These are phyloP conservation scores for Mycena crocata DNA, from an alignment of 768 basidiomycete species.

Conservation along the genomic window DNA sequence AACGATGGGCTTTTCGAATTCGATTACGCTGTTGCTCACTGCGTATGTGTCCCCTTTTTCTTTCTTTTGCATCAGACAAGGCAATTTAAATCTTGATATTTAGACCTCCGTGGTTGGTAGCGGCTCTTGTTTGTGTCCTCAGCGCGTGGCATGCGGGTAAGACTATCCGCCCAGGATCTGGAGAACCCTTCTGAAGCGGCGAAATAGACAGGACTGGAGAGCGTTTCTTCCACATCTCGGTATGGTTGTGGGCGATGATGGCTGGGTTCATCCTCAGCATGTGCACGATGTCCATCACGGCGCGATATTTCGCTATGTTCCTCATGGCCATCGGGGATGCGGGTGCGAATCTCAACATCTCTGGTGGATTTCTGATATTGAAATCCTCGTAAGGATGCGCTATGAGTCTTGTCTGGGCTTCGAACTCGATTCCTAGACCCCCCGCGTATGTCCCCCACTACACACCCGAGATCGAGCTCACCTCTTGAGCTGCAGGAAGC, in stretches of 20 bases:
- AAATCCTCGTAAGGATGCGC: conserved; percentile 47
- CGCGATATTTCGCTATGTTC: conserved; percentile 59
- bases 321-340: conserved; percentile 59
- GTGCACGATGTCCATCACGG: conserved; percentile 53
- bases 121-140: conserved; percentile 48
- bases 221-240: conserved; percentile 57
- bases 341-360: conserved; percentile 40
- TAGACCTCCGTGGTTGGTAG: conserved; percentile 59
- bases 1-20: conserved; percentile 59
- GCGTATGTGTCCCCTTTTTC: conserved; percentile 45
- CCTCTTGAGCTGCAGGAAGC: conserved; percentile 26
- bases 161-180: conserved; percentile 9
- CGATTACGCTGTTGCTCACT: conserved; percentile 55
- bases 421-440: conserved; percentile 57
- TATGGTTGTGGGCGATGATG: conserved; percentile 55
- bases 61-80: too few relatives aligned
- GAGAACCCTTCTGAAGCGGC: neutral
- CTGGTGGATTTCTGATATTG: neutral
- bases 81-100: neutral
- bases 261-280: conserved; percentile 59
- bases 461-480: conserved; percentile 11
- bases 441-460: conserved; percentile 45
- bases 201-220: conserved; percentile 55
- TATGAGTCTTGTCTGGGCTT: conserved; percentile 57
- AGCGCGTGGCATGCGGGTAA: conserved; percentile 58